Evolutionary conservation across 2,329 filamentous ascomycete genomes (phyloP).

Genomic region (Xylariaceae sp.): DNA sequence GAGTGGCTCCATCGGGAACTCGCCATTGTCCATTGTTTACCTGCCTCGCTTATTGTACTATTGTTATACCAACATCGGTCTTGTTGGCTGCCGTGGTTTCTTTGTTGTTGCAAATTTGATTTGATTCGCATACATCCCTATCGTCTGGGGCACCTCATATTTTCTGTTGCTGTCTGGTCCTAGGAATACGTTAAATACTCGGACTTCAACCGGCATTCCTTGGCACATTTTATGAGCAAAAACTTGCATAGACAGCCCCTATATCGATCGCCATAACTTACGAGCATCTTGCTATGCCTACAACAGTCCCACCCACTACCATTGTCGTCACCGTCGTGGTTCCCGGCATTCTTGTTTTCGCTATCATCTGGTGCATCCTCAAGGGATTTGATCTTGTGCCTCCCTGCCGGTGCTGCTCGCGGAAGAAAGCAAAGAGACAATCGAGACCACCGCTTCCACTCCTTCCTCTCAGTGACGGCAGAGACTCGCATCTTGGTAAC

Average conservation of each 20-base stretch:
- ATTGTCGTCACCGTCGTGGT: slow-evolving; percentile 27
- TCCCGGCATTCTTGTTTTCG: slow-evolving; percentile 34
- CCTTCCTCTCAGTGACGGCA: background rate
- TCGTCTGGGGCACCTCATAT: background rate
- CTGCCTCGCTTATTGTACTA: background rate
- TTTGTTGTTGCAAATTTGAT: background rate
- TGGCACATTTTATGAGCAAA: slow-evolving; percentile 19
- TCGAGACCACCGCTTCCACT: background rate
- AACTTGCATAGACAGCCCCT: slow-evolving; percentile 8
- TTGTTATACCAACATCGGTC: background rate
- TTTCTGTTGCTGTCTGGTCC: background rate
- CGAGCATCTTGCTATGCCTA: slow-evolving; percentile 24
- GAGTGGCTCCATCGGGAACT: background rate
- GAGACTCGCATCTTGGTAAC: background rate
- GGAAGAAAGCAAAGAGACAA: background rate
- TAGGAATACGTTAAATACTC: background rate
- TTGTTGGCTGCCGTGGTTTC: background rate
- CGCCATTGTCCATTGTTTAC: background rate
- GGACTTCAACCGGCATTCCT: slow-evolving; percentile 11
- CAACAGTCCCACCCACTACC: slow-evolving; percentile 20
- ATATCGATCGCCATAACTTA: slow-evolving; percentile 19
- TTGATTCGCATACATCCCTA: slow-evolving; percentile 2
- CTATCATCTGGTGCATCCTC: slow-evolving; percentile 31
- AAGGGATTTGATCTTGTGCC: slow-evolving; percentile 26
- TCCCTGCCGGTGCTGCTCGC: background rate